Conservation (phyloP, 1,139 yeast species). For the Nematodospora anomalae region DNA sequence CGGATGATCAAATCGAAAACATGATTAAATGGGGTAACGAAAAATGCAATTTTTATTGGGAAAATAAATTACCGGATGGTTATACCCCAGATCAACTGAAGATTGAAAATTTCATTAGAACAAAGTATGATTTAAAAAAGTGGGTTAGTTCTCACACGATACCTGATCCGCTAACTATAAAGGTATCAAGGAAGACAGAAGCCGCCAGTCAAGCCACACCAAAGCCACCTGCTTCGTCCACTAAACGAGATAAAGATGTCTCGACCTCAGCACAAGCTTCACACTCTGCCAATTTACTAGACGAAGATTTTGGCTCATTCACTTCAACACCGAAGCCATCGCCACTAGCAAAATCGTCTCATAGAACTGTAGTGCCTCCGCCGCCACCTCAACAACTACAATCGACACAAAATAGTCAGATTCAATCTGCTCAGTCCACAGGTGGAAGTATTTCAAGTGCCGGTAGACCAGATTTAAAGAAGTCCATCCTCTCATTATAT, state of each 20-base stretch:
- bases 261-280: conserved; percentile 5
- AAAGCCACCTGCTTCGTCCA: conserved; percentile 13
- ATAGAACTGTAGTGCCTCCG: not conserved
- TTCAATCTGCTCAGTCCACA: conserved; percentile 34
- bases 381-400: conserved; percentile 9
- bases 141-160: conserved; percentile 61
- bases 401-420: conserved; percentile 1
- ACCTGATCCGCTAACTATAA: conserved; percentile 58
- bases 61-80: conserved; percentile 64
- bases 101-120: conserved; percentile 84
- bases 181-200: conserved; percentile 3
- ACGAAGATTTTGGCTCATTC: conserved; percentile 45
- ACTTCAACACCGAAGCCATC: conserved; percentile 22
- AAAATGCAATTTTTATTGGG: conserved; percentile 81
- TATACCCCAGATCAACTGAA: conserved; percentile 84
- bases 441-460: conserved; percentile 31
- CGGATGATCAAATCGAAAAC: conserved; percentile 82
- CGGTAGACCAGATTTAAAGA: conserved; percentile 68
- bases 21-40: conserved; percentile 88
- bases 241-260: conserved; percentile 8
- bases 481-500: conserved; percentile 85
- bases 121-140: conserved; percentile 86
- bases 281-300: conserved; percentile 22
- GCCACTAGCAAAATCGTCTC: conserved; percentile 5
- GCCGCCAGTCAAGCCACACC: conserved; percentile 12